Conservation (phyloP, 1,284 basidiomycete species). For the Malassezia vespertilionis region DNA sequence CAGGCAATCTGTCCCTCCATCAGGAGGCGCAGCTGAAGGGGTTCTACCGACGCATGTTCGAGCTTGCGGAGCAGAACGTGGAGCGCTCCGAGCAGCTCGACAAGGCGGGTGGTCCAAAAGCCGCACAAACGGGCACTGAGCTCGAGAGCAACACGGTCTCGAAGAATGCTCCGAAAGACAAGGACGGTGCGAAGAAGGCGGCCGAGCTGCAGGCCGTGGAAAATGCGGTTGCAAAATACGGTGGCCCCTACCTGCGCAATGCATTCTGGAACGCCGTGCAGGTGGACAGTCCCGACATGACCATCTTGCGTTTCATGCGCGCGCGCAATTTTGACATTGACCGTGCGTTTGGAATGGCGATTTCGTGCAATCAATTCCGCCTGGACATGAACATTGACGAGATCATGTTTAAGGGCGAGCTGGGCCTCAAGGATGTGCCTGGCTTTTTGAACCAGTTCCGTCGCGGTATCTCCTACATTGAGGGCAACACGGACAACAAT, state of each 20-base stretch:
- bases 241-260: slow-evolving; percentile 35
- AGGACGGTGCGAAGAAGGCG: slow-evolving; percentile 39
- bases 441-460: slow-evolving; percentile 48
- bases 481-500: slow-evolving; percentile 38
- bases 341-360: slow-evolving; percentile 45
- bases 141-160: slow-evolving; percentile 18
- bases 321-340: slow-evolving; percentile 47
- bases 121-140: slow-evolving; percentile 17
- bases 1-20: slow-evolving; percentile 35
- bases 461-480: slow-evolving; percentile 47
- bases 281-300: slow-evolving; percentile 43
- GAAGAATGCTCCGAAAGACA: slow-evolving; percentile 40
- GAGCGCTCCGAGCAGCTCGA: slow-evolving; percentile 35
- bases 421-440: slow-evolving; percentile 43
- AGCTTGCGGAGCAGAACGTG: slow-evolving; percentile 37
- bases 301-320: slow-evolving; percentile 45
- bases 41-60: slow-evolving; percentile 31
- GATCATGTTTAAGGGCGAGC: slow-evolving; percentile 44
- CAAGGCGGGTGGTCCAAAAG: slow-evolving; percentile 24
- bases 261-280: slow-evolving; percentile 30
- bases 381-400: slow-evolving; percentile 43
- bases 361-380: slow-evolving; percentile 47
- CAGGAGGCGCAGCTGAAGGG: slow-evolving; percentile 36
- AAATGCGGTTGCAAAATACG: slow-evolving; percentile 41
- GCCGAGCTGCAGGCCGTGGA: slow-evolving; percentile 39